phyloP scores from a whole-genome alignment of 2,329 filamentous ascomycete species.

The Capronia coronata region DNA sequence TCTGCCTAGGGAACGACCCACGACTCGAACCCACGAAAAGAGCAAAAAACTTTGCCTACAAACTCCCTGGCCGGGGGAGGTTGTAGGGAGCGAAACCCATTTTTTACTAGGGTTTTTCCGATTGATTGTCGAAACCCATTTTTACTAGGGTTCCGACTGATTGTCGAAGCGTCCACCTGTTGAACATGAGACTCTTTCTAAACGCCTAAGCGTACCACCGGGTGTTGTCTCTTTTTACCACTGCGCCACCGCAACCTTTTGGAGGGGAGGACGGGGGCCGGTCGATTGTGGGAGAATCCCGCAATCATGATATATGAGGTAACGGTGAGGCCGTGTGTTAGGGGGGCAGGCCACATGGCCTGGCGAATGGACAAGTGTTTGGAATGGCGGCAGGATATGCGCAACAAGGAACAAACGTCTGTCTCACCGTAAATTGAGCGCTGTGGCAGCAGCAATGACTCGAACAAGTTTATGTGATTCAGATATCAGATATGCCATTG shows the following conservation, averaged over 20 bases:
- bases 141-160: not conserved
- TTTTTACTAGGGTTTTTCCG: not conserved
- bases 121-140: not conserved
- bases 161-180: not conserved
- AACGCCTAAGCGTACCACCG: constrained; percentile 1
- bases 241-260: not conserved
- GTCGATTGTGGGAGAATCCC: not conserved
- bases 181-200: constrained; percentile 3
- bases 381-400: not conserved
- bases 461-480: not conserved
- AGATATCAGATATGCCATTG: not conserved
- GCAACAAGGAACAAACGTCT: not conserved
- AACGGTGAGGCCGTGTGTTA: not conserved
- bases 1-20: not conserved
- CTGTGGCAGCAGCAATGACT: not conserved
- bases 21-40: not conserved
- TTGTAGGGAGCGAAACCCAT: constrained; percentile 1
- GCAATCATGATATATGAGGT: not conserved
- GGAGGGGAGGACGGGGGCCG: not conserved
- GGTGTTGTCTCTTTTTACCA: constrained; percentile 2
- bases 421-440: too few species aligned
- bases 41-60: not conserved
- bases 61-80: not conserved
- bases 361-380: not conserved
- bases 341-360: not conserved